Conservation (phyloP, 306 rosid genomes). For the Cucumis hystrix region DNA sequence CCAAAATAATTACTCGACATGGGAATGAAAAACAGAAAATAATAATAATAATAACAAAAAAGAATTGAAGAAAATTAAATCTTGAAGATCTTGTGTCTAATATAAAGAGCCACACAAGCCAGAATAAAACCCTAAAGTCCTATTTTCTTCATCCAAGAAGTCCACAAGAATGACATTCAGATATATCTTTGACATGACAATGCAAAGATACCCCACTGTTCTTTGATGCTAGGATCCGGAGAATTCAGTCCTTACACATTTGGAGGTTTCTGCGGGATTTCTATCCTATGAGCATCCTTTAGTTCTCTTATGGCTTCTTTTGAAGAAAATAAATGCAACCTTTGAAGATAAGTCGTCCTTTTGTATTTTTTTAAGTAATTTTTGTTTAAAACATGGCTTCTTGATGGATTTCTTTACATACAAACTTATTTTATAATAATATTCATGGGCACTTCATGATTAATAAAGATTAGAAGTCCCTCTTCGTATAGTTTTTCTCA, state of each 20-base stretch:
- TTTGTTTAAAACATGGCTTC: no score
- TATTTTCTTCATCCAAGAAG: background rate
- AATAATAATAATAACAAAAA: background rate
- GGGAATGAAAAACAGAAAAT: background rate
- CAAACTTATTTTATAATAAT: no score
- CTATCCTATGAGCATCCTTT: background rate
- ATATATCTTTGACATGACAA: background rate
- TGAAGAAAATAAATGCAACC: no score
- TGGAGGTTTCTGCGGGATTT: background rate
- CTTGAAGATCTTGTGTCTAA: background rate
- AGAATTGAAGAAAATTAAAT: background rate
- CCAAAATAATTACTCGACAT: background rate
- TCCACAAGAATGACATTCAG: background rate
- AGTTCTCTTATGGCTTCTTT: no score
- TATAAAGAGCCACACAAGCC: background rate
- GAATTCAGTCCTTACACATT: background rate
- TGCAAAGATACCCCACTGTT: background rate
- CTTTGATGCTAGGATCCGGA: background rate
- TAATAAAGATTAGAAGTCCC: no score
- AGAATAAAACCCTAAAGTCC: background rate
- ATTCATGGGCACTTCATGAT: no score
- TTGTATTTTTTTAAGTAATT: no score
- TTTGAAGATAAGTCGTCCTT: no score
- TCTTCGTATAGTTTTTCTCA: no score
- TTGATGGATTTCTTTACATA: no score